Evolutionary conservation across 2,329 filamentous ascomycete species (phyloP).

Genomic region (Neoarthrinium moseri): DNA sequence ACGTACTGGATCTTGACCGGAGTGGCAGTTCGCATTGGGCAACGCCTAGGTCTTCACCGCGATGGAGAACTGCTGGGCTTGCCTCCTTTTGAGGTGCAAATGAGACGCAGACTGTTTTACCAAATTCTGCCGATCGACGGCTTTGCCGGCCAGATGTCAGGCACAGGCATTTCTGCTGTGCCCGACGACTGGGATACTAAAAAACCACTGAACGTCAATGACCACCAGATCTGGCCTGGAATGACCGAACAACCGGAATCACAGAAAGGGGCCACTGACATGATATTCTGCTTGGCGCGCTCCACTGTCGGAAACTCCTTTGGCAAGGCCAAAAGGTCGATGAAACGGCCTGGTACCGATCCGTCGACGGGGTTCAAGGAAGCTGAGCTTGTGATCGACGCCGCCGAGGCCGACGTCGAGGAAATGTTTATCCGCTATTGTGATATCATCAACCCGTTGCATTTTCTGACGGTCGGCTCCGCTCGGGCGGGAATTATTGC

Average conservation of each 20-base stretch:
- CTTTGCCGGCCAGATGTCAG: not conserved
- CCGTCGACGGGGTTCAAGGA: not conserved
- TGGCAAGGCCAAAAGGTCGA: not conserved
- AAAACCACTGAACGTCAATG: conserved; percentile 34
- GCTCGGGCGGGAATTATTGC: not conserved
- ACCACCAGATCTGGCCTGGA: conserved; percentile 33
- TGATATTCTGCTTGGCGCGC: conserved; percentile 38
- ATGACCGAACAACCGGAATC: conserved; percentile 31
- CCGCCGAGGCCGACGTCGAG: not conserved
- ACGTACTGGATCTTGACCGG: not conserved
- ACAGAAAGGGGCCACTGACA: conserved; percentile 29
- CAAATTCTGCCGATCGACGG: not conserved
- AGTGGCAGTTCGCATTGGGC: conserved; percentile 44
- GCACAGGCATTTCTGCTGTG: conserved; percentile 38
- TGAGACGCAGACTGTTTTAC: conserved; percentile 37
- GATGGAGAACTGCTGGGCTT: conserved; percentile 36
- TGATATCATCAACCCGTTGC: not conserved
- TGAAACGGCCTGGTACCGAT: not conserved
- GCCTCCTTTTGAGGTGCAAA: conserved; percentile 46
- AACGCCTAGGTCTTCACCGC: conserved; percentile 50
- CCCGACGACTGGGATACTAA: conserved; percentile 41
- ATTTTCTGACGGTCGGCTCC: not conserved
- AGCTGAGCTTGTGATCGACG: not conserved
- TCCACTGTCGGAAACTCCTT: conserved; percentile 5
- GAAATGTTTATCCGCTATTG: not conserved